Evolutionary conservation across 495 filamentous ascomycete genomes (phyloP).

Genomic region (Collariella sp.): DNA sequence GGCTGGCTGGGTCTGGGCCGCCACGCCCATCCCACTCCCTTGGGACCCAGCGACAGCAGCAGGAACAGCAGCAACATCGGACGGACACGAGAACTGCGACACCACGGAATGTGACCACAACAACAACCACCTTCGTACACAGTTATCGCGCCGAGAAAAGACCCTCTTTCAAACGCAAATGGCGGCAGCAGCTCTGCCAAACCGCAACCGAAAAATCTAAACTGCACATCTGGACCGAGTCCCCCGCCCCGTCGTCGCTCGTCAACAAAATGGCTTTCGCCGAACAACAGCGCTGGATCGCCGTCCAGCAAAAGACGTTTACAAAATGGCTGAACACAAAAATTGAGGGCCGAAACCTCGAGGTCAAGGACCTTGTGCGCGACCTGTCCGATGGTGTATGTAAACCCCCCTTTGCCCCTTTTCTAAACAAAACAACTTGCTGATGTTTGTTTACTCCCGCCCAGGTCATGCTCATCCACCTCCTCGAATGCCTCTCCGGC

Average conservation of each 20-base stretch:
- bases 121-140: background rate
- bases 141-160: constrained; percentile 1
- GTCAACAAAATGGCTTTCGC: constrained; percentile 44
- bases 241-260: constrained; percentile 5
- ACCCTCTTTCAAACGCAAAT: constrained; percentile 4
- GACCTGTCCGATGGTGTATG: constrained; percentile 91
- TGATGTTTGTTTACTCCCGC: constrained; percentile 4
- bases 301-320: constrained; percentile 98
- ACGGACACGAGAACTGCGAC: constrained; percentile 1
- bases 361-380: constrained; percentile 72
- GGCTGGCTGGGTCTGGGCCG: background rate
- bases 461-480: constrained; percentile 87
- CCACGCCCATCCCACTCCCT: background rate
- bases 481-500: constrained; percentile 87
- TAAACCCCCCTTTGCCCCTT: constrained; percentile 12
- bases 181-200: constrained; percentile 11
- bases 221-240: constrained; percentile 8
- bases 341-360: constrained; percentile 62
- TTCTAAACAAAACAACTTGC: background rate
- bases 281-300: constrained; percentile 84
- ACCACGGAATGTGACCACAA: constrained; percentile 1
- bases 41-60: too few species aligned
- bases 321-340: constrained; percentile 99
- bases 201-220: background rate
- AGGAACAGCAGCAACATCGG: too few species aligned